Evolutionary conservation across 257 asterid species (phyloP).

Genomic region (Solanum phureja): DNA sequence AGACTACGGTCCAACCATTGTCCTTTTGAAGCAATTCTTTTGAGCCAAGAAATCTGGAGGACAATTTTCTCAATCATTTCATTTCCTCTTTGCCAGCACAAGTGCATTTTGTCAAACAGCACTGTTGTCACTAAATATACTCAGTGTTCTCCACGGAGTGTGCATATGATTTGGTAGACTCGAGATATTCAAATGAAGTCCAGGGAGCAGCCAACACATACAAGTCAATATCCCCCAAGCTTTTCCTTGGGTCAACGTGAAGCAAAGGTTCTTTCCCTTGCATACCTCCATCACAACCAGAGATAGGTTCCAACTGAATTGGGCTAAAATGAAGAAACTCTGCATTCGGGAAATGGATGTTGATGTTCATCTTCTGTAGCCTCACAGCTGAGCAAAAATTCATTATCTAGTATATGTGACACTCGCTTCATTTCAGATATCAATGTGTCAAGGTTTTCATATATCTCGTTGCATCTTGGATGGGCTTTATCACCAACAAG

Average conservation of each 20-base stretch:
- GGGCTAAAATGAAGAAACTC: neutral
- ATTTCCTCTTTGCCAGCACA: neutral
- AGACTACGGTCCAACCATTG: neutral
- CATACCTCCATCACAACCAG: neutral
- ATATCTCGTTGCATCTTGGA: conserved; percentile 60
- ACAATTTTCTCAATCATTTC: neutral
- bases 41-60: neutral
- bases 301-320: neutral
- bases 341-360: conserved; percentile 1
- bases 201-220: neutral
- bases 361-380: conserved; percentile 5
- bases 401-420: conserved; percentile 4
- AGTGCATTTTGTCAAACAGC: neutral
- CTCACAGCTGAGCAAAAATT: conserved; percentile 2
- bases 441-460: conserved; percentile 31
- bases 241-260: neutral
- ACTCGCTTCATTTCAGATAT: conserved; percentile 51
- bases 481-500: conserved; percentile 83
- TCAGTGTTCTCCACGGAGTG: neutral
- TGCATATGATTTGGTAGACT: neutral
- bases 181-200: neutral
- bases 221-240: neutral
- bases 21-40: neutral
- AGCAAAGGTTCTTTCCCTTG: neutral
- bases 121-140: neutral